Base-by-base conservation (phyloP, 306 rosid species). In the Luffa acutangula region DNA sequence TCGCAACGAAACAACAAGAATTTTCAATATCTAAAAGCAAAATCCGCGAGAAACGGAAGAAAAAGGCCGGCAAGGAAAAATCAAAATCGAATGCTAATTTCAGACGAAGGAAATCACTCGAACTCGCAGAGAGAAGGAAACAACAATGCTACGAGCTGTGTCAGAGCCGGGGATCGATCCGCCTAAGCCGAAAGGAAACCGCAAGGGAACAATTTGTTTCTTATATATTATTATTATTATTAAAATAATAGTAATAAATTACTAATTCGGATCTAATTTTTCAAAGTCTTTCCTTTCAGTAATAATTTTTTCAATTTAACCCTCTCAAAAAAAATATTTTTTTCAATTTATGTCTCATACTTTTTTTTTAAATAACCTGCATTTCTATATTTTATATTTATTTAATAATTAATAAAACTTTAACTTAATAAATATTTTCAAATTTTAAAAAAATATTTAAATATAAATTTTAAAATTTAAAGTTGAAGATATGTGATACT, bases 101-200 rank as follows among this genome's bases (percentile, higher is more conserved):
- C 78, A 53, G 60, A 49, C 76, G 59, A 73, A 73, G 17, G 46
- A 64, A 64, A 45, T 70, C 56, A 70, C 39, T 48, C 58, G 7
- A 48, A 72, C 58, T 49, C 78, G 60, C 60, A 49, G 43, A 49
- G 59, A 42, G 14, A 37, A 43, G 9, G 14, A 69, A 42, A 70
- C 31, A 34, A 73, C 59, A 51, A 73, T 46, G 60, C 60, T 49
- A 4, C 45, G 45, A 73, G 45, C 60, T 49, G 21, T 73, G 60
- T 73, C 60, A 48, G 60, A 73, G 58, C 33, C 77, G 77, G 54
- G 75, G 52, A 43, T 69, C 75, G 75, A 69, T 69, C 75, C 77
- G 77, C n/a, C n/a, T 46, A 71, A 46, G 31, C 77, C 58, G 42
- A 49, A 49, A 73, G 3, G 7, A 73, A 73, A 73, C 43, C 25